Evolutionary conservation across 2,329 filamentous ascomycete genomes (phyloP).

Genomic region (Aspergillus felis): DNA sequence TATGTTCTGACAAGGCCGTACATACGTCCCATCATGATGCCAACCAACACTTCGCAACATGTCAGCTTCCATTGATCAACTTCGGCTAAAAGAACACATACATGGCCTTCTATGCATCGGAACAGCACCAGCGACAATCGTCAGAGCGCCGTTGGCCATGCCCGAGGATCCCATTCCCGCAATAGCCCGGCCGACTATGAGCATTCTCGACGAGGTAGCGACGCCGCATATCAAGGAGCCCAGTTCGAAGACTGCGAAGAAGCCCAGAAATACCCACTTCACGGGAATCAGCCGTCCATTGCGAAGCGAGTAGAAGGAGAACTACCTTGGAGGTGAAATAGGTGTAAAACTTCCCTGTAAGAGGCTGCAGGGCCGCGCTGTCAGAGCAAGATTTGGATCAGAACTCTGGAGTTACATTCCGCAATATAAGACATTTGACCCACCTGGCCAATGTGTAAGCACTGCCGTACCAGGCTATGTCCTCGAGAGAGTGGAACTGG

Average conservation of each 20-base stretch:
- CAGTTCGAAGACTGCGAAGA: constrained; percentile 26
- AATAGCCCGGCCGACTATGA: constrained; percentile 27
- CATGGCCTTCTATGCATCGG: constrained; percentile 24
- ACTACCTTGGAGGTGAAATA: constrained; percentile 24
- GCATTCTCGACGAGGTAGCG: constrained; percentile 25
- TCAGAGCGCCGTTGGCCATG: constrained; percentile 24
- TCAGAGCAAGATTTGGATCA: background rate
- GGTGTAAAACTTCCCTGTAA: constrained; percentile 10
- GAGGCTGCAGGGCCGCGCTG: constrained; percentile 5
- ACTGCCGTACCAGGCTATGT: constrained; percentile 37
- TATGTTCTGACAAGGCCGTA: background rate
- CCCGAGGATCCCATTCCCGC: constrained; percentile 26
- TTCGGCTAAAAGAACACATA: constrained; percentile 1
- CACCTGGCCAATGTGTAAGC: constrained; percentile 40
- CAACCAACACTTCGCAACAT: constrained; percentile 4
- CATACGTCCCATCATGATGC: constrained; percentile 22
- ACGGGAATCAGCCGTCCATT: background rate
- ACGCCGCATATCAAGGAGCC: constrained; percentile 26
- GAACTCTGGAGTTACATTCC: background rate
- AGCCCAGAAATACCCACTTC: constrained; percentile 22
- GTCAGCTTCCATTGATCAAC: background rate
- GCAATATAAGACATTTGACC: background rate
- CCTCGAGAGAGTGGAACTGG: constrained; percentile 31
- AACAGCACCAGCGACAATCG: constrained; percentile 21
- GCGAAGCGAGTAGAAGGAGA: background rate